A percentile compares a stretch with the other conserved stretches of the same genome.
phyloP scores from a whole-genome alignment of 768 basidiomycete species.

The Tylopilus rubrobrunneus region DNA sequence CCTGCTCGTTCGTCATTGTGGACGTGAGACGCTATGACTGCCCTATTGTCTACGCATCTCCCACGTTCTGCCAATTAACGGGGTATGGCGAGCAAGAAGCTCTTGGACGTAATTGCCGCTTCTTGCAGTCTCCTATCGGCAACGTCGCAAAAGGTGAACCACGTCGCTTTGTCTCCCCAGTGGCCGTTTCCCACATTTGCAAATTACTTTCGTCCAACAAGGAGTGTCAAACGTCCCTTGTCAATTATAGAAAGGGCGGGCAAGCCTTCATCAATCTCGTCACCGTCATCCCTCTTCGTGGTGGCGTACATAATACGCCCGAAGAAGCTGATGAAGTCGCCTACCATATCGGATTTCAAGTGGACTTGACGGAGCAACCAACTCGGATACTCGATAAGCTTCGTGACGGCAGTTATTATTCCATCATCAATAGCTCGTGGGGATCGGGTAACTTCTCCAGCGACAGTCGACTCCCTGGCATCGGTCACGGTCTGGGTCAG shows the following conservation, averaged over 20 bases:
- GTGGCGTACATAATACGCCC: slow-evolving; percentile 43
- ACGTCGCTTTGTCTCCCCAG: slow-evolving; percentile 59
- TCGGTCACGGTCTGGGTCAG: slow-evolving; percentile 6
- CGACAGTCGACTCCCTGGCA: neutral
- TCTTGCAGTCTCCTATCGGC: slow-evolving; percentile 77
- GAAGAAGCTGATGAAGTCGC: slow-evolving; percentile 68
- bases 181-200: slow-evolving; percentile 63
- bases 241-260: slow-evolving; percentile 88
- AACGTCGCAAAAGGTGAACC: slow-evolving; percentile 47
- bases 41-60: slow-evolving; percentile 90
- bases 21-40: slow-evolving; percentile 78
- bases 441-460: neutral
- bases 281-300: slow-evolving; percentile 81
- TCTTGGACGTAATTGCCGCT: slow-evolving; percentile 87
- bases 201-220: slow-evolving; percentile 67
- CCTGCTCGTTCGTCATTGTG: slow-evolving; percentile 88
- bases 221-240: slow-evolving; percentile 82
- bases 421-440: slow-evolving; percentile 52
- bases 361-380: slow-evolving; percentile 86
- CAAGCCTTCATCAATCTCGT: slow-evolving; percentile 88
- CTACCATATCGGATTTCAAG: slow-evolving; percentile 94
- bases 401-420: slow-evolving; percentile 65
- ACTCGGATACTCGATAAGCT: slow-evolving; percentile 78
- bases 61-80: slow-evolving; percentile 74
- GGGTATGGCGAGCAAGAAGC: slow-evolving; percentile 75